A percentile compares a stretch with the other conserved stretches of the same genome.
These are phyloP conservation scores for Rutstroemia sp. DNA, from an alignment of 2,329 filamentous ascomycete species.

Conservation along the genomic window DNA sequence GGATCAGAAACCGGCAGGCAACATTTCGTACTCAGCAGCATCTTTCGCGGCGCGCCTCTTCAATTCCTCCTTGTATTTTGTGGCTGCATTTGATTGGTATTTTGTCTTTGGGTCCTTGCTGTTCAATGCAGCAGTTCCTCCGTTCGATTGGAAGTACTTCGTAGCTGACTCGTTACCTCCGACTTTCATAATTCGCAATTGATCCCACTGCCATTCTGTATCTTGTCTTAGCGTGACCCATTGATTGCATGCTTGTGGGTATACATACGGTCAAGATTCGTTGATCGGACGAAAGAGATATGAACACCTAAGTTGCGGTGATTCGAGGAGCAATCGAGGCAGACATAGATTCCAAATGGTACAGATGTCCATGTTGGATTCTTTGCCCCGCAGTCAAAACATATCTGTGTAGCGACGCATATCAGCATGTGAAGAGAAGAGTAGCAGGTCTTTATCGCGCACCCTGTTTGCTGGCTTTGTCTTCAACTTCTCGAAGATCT, in stretches of 20 bases:
- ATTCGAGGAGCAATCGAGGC: conserved; percentile 93
- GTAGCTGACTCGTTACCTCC: conserved; percentile 97
- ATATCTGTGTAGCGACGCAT: conserved; percentile 53
- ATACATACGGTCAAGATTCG: conserved; percentile 90
- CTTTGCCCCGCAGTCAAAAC: conserved; percentile 96
- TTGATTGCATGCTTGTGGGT: conserved; percentile 7
- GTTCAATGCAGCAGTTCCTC: conserved; percentile 84
- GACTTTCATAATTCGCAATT: conserved; percentile 94
- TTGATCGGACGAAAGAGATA: conserved; percentile 97
- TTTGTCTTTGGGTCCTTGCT: conserved; percentile 97
- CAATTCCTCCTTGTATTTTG: conserved; percentile 96
- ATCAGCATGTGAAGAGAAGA: conserved; percentile 13
- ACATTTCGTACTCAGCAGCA: conserved; percentile 62
- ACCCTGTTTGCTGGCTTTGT: conserved; percentile 93
- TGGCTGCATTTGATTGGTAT: conserved; percentile 87
- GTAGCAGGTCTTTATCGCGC: conserved; percentile 27
- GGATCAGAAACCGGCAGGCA: neutral
- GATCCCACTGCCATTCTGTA: conserved; percentile 96
- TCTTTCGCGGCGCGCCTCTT: conserved; percentile 79
- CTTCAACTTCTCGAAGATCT: conserved; percentile 97
- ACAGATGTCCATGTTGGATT: conserved; percentile 98
- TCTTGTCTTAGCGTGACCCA: conserved; percentile 19
- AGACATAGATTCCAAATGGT: conserved; percentile 94
- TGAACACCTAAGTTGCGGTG: conserved; percentile 97
- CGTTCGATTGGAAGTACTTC: conserved; percentile 96